Evolutionary conservation across 1,139 yeast species (phyloP), one percentile per base, ranked within the genome.

Genomic region (Sugiyamaella paludigena): DNA sequence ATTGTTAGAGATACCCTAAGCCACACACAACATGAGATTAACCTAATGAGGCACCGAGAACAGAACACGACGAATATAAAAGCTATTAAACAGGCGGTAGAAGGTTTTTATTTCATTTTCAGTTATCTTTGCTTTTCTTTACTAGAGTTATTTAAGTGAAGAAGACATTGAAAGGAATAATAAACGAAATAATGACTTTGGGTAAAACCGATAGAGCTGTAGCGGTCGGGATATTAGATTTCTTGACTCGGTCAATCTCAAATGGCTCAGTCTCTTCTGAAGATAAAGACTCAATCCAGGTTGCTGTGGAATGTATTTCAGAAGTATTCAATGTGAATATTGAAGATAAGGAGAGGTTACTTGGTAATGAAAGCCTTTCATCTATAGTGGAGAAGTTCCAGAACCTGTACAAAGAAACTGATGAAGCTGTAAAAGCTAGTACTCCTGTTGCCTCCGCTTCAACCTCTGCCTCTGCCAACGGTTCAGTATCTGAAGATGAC

Each of bases 291-390:
- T 87, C 97, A n/a, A 77, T 92, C 63, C 97, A 91, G 58, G 95
- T 92, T 45, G 98, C 98, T 57, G 79, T 89, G 61, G 96, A 87
- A 64, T 88, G 97, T 73, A 80, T 92, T 52, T 80, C 88, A 30
- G 98, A 91, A 62, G 91, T 95, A 6, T 92, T 85, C 67, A 84
- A 77, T 50, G 83, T 92, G 31, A 78, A 80, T 55, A 74, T 73
- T 37, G 64, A 69, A 11, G 60, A 69, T 26, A 65, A 67, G 32
- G 59, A 74, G 11, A 58, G 66, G 50, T 79, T 80, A 57, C 68
- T 70, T 16, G 83, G 84, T 36, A 73, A 78, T 59, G 62, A 74
- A 49, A 64, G 55, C 40, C 66, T 58, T 47, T 63, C 53, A 35
- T 54, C 64, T 13, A 51, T 68, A 43, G 65, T 60, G 40, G 52